These are phyloP conservation scores for Hanseniaspora guilliermondii DNA, from an alignment of 805 yeast species.

Conservation along the genomic window DNA sequence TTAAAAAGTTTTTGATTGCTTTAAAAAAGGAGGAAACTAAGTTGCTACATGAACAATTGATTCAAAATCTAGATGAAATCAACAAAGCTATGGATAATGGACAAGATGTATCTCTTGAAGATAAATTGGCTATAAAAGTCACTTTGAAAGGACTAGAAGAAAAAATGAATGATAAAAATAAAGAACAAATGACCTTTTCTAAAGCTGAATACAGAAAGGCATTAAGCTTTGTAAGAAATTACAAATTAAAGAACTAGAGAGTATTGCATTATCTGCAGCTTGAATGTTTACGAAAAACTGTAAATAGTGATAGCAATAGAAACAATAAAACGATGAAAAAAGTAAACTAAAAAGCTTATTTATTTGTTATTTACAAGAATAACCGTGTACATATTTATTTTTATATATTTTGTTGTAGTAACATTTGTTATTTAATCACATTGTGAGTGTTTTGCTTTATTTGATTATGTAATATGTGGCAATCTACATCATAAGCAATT, in stretches of 20 bases:
- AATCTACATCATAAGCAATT: background rate
- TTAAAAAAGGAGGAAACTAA: background rate
- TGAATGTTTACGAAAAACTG: no score
- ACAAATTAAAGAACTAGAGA: background rate
- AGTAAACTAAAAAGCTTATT: no score
- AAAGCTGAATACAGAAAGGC: constrained; percentile 9
- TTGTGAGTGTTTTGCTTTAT: background rate
- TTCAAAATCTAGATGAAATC: background rate
- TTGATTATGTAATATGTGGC: background rate
- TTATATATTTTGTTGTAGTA: background rate
- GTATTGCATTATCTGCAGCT: no score
- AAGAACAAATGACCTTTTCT: background rate
- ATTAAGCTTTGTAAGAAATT: background rate
- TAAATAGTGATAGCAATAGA: no score
- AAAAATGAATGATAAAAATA: background rate
- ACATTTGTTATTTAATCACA: background rate
- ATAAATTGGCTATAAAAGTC: constrained; percentile 1
- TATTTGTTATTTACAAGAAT: background rate
- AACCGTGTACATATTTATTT: constrained; percentile 2
- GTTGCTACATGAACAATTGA: background rate
- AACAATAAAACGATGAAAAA: no score
- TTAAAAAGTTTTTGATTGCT: background rate
- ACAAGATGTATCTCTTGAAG: constrained; percentile 4
- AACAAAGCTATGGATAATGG: background rate
- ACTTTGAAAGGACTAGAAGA: background rate